Base-by-base conservation (phyloP, 352 stramenopile species). In the Phytophthora pluvialis region DNA sequence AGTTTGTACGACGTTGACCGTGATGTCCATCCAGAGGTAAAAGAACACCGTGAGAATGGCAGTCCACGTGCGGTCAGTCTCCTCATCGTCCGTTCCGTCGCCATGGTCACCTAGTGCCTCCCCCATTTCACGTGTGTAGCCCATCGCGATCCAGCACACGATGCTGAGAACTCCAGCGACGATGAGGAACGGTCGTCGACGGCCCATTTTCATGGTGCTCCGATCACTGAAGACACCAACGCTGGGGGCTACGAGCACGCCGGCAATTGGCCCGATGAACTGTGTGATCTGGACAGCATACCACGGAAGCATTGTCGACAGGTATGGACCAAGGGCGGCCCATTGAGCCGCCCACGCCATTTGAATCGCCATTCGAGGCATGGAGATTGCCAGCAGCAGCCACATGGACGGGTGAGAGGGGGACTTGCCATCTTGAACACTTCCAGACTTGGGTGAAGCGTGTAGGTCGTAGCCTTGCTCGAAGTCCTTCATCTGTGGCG, bases 21-120 rank as follows among this genome's bases (percentile, higher is more conserved):
- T 83, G 26, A 89, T 71, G 51, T 89, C 80, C 80, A 87, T 89
- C 75, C 80, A 87, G 2, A 72, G 50, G 70, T 89, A 87, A 54
- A 81, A 83, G 15, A 82, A 32, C 0, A 86, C 60, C 2, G 67
- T 85, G 44, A 89, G 61, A 5, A 84, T 33, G 3, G 70, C 49
- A 2, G 80, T 87, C 75, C 75, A 89, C 11, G 46, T 73, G 40
- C 72, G 80, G 21, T 76, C 56, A 5, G 54, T 76, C 26, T 56
- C 36, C 4, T 64, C 58, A 16, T 60, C 69, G 2, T 67, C 55
- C 3, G 45, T 45, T 18, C 72, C 75, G 29, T 66, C 59, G 11
- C 65, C 64, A 10, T 67, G 55, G 39, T 87, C 80, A 2, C 78
- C n/a, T n/a, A n/a, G n/a, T n/a, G n/a, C n/a, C n/a, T n/a, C n/a